phyloP scores from a whole-genome alignment of 1,284 basidiomycete genomes.

The Pyrrhoderma noxium region DNA sequence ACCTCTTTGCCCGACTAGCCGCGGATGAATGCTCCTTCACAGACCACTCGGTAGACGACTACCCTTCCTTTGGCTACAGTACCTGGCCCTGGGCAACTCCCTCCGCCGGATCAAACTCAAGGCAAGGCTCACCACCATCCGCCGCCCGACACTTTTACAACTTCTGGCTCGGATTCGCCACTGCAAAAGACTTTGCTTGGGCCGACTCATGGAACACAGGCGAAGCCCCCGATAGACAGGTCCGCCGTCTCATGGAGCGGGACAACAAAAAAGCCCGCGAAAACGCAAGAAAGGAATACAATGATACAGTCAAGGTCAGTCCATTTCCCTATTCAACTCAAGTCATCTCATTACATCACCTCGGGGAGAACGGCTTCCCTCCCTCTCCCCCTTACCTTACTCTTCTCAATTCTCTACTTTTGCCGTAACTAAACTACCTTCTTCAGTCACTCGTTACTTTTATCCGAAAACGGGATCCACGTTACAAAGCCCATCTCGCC shows the following conservation, averaged over 20 bases:
- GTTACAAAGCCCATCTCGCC: conserved; percentile 71
- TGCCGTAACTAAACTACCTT: too few relatives aligned
- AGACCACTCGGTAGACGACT: conserved; percentile 35
- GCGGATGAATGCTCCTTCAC: conserved; percentile 71
- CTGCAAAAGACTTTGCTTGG: conserved; percentile 89
- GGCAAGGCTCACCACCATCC: conserved; percentile 29
- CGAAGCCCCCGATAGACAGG: conserved; percentile 82
- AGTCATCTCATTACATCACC: too few relatives aligned
- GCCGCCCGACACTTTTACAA: conserved; percentile 73
- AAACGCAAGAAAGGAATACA: conserved; percentile 86
- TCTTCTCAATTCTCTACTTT: too few relatives aligned
- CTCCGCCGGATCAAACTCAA: conserved; percentile 33
- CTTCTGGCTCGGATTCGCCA: conserved; percentile 83
- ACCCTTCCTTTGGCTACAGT: conserved; percentile 82
- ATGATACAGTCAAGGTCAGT: conserved; percentile 77
- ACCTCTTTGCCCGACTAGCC: conserved; percentile 79
- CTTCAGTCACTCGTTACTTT: conserved; percentile 75
- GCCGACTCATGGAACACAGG: conserved; percentile 76
- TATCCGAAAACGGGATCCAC: conserved; percentile 88
- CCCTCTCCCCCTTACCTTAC: too few relatives aligned
- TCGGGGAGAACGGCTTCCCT: too few relatives aligned
- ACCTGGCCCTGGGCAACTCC: conserved; percentile 59
- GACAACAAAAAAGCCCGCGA: conserved; percentile 93
- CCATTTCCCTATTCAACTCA: too few relatives aligned
- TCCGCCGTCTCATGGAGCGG: conserved; percentile 88